Evolutionary conservation across 805 yeast genomes (phyloP).

Genomic region (Yamadazyma paraphyllophila): DNA sequence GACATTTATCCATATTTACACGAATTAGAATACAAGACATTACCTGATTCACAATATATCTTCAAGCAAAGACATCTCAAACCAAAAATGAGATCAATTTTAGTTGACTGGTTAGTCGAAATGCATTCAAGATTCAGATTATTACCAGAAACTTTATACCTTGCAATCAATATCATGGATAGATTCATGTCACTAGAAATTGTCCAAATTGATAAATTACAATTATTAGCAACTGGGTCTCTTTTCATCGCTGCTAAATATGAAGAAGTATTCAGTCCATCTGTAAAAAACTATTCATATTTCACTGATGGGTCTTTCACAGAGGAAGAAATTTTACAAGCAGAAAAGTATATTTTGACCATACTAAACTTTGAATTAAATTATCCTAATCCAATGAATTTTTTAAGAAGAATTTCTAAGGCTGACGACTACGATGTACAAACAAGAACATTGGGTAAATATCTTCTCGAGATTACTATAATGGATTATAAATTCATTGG

Average conservation of each 20-base stretch:
- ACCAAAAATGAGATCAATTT: slow-evolving; percentile 80
- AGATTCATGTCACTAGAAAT: slow-evolving; percentile 73
- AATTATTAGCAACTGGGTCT: slow-evolving; percentile 81
- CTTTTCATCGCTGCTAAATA: slow-evolving; percentile 88
- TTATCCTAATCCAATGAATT: slow-evolving; percentile 89
- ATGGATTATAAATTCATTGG: slow-evolving; percentile 76
- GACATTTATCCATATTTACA: slow-evolving; percentile 83
- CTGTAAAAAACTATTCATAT: slow-evolving; percentile 79
- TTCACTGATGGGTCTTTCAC: slow-evolving; percentile 84
- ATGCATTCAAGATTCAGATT: slow-evolving; percentile 82
- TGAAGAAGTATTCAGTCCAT: slow-evolving; percentile 88
- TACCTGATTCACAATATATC: slow-evolving; percentile 71
- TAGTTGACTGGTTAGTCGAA: slow-evolving; percentile 93
- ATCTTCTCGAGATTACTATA: slow-evolving; percentile 71
- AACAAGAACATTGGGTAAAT: slow-evolving; percentile 82
- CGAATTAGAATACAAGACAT: slow-evolving; percentile 65
- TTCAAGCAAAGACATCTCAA: slow-evolving; percentile 62
- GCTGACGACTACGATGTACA: slow-evolving; percentile 88
- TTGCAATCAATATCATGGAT: slow-evolving; percentile 85
- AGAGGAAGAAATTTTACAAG: slow-evolving; percentile 76
- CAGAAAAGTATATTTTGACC: slow-evolving; percentile 76
- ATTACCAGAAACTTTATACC: slow-evolving; percentile 79
- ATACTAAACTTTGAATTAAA: slow-evolving; percentile 71
- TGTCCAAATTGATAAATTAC: slow-evolving; percentile 76
- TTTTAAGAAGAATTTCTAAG: slow-evolving; percentile 80